Conservation (phyloP, 139 green algal genomes). For the Monoraphidium neglectum region DNA sequence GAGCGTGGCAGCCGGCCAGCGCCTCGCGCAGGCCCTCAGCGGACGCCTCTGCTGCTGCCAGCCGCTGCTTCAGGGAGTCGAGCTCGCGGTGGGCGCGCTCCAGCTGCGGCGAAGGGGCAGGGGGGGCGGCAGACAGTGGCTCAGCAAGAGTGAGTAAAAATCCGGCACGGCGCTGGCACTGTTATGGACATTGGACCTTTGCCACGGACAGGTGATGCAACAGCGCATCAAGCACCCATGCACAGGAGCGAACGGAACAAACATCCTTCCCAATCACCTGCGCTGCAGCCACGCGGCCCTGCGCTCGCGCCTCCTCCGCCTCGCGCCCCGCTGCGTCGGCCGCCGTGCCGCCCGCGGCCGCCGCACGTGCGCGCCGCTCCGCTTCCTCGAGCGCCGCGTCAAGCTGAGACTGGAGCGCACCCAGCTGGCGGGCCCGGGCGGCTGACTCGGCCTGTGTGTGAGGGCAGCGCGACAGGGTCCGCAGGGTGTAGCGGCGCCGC, state of each 20-base stretch:
- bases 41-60: constrained; percentile 40
- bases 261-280: neutral
- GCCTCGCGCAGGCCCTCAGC: constrained; percentile 34
- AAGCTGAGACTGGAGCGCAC: constrained; percentile 9
- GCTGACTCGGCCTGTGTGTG: constrained; percentile 10
- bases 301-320: constrained; percentile 27
- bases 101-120: no score
- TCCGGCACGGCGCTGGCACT: no score
- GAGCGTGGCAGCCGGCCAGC: constrained; percentile 29
- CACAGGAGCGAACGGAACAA: no score
- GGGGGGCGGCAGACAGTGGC: no score
- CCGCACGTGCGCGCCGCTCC: neutral
- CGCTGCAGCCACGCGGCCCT: constrained; percentile 3
- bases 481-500: no score
- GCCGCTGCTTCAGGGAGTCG: constrained; percentile 1
- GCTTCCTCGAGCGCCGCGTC: constrained; percentile 14
- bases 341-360: neutral
- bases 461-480: no score
- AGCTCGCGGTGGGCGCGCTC: constrained; percentile 3
- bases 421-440: neutral
- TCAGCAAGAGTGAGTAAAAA: no score
- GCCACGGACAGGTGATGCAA: no score
- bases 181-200: no score
- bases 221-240: neutral
- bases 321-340: constrained; percentile 14